phyloP scores from a whole-genome alignment of 2,329 filamentous ascomycete species.

The Colletotrichum truncatum region DNA sequence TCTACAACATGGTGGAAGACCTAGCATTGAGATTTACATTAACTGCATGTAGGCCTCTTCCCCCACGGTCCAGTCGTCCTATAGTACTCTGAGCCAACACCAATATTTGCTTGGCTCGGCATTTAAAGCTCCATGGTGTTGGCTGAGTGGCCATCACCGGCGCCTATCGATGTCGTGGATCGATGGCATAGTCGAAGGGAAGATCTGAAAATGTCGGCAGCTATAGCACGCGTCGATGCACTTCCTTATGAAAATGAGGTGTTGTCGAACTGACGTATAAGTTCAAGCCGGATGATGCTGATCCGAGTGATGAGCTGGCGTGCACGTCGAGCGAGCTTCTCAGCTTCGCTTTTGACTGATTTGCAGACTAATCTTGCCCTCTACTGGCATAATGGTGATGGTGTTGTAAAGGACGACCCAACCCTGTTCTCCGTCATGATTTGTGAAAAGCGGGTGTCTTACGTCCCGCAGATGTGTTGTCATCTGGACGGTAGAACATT shows the following conservation, averaged over 20 bases:
- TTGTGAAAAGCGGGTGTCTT: background rate
- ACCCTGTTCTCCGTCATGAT: background rate
- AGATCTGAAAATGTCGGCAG: no score
- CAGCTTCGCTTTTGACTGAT: background rate
- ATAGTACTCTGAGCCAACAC: background rate
- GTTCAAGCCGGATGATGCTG: background rate
- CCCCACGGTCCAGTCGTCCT: background rate
- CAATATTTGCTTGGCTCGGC: background rate
- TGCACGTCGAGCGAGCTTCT: background rate
- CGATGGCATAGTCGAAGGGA: no score
- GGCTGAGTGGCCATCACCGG: no score
- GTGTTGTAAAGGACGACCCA: background rate
- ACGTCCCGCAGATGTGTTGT: conserved; percentile 32
- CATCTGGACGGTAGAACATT: conserved; percentile 67
- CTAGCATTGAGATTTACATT: no score
- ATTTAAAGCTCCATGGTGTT: background rate
- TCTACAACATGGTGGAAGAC: no score
- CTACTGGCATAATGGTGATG: no score
- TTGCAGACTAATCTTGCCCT: background rate
- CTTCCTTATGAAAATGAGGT: background rate
- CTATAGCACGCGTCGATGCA: no score
- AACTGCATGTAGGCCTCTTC: no score
- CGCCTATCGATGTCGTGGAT: no score
- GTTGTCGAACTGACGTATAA: background rate
- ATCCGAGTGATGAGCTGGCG: background rate